A percentile compares a stretch with the other conserved stretches of the same genome.
Evolutionary conservation across 495 filamentous ascomycete species (phyloP).

Genomic region (Neurospora sp.): DNA sequence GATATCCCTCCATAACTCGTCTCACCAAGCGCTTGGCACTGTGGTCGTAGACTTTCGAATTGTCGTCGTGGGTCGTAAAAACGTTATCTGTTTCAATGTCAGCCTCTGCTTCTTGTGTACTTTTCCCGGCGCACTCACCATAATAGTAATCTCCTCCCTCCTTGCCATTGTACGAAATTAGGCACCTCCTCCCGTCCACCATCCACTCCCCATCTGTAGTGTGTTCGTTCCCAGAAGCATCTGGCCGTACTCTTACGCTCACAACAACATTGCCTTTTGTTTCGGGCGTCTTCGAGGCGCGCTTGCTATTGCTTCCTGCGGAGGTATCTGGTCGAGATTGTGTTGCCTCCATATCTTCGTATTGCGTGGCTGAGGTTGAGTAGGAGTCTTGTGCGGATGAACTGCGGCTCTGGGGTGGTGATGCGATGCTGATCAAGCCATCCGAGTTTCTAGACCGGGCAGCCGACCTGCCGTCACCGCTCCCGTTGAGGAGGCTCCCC

Average conservation of each 20-base stretch:
- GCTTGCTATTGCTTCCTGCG: constrained; percentile 36
- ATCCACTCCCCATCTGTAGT: constrained; percentile 75
- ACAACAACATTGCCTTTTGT: constrained; percentile 92
- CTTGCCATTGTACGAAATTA: constrained; percentile 75
- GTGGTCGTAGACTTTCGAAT: constrained; percentile 86
- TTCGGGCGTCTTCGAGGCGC: constrained; percentile 42
- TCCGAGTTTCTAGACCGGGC: constrained; percentile 55
- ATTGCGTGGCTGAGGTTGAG: constrained; percentile 80
- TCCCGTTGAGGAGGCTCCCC: constrained; percentile 69
- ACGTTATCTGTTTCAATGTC: constrained; percentile 65
- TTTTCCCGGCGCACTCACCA: constrained; percentile 43
- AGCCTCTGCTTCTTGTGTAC: neutral
- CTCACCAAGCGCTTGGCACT: constrained; percentile 89
- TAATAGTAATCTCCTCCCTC: constrained; percentile 92
- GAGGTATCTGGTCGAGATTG: constrained; percentile 28
- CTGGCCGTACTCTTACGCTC: constrained; percentile 86
- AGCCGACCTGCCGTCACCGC: constrained; percentile 64
- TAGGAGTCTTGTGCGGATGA: constrained; percentile 86
- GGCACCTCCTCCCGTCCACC: constrained; percentile 72
- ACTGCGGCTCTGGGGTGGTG: constrained; percentile 77
- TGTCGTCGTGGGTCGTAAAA: constrained; percentile 84
- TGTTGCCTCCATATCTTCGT: constrained; percentile 59
- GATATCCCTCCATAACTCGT: constrained; percentile 97
- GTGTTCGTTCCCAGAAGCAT: constrained; percentile 52
- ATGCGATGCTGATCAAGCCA: constrained; percentile 58